Base-by-base conservation (phyloP, 345 rosid species). In the Punica granatum region DNA sequence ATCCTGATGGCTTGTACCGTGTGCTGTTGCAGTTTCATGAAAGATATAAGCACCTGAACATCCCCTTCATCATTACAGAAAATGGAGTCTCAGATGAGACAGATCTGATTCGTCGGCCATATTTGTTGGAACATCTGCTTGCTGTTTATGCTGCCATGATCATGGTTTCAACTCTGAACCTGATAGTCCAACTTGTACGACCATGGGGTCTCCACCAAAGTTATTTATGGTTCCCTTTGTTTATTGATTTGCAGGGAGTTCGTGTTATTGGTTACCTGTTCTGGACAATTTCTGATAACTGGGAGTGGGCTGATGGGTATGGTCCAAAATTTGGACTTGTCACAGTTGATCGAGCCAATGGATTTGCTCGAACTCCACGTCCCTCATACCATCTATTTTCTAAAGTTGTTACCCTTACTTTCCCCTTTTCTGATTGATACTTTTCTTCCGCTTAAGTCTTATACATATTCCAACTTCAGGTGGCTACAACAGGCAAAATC, bases 231-330 rank as follows among this genome's bases (percentile, higher is more conserved):
- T 43, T 51, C 15, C 49, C 11, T 36, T 32, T 18, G 54, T 7
- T 74, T 60, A 32, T 67, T 14, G 31, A 67, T 70, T 67, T 70
- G 58, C 76, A 93, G 97, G 98, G 96, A 64, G 87, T 93, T 58
- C 96, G 88, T 33, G 88, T 90, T 69, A 78, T 88, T 60, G 98
- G 98, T 75, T 90, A 90, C 81, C 51, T 90, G 19, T 93, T 92
- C 75, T 93, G 98, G 98, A 93, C 98, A 44, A 84, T 86, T 63
- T 93, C 98, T 23, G 98, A 90, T 76, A 93, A 93, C 69, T 93
- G 98, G 98, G 98, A 93, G 78, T 93, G 97, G 98, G 98, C 98
- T 66, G 96, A 92, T 81, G 98, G 98, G 35, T 92, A 92, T 74
- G 98, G 98, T 75, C 98, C 97, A 51, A 92, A 92, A 81, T 92